A percentile compares a stretch with the other conserved stretches of the same genome.
Evolutionary conservation across 495 filamentous ascomycete species (phyloP).

Genomic region (Neurospora terricola): DNA sequence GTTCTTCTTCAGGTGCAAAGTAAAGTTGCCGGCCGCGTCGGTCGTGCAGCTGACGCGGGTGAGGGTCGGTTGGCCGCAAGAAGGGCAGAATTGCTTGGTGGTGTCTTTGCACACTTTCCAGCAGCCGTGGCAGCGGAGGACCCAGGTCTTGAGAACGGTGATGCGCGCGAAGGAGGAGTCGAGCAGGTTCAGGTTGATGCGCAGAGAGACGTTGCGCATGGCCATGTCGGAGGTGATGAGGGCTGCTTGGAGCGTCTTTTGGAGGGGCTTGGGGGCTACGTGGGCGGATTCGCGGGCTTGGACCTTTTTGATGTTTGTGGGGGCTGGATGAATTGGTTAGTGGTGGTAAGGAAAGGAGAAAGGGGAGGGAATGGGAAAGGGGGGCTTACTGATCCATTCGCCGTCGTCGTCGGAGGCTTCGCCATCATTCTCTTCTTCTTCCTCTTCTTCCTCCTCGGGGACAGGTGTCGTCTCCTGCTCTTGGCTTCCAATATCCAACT

Average conservation of each 20-base stretch:
- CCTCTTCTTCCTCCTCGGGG: slow-evolving; percentile 14
- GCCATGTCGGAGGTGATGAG: slow-evolving; percentile 91
- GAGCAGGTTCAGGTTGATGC: slow-evolving; percentile 89
- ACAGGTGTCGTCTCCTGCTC: neutral
- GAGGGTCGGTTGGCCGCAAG: slow-evolving; percentile 79
- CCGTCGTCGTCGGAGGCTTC: slow-evolving; percentile 22
- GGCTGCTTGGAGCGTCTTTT: slow-evolving; percentile 67
- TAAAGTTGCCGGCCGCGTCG: slow-evolving; percentile 68
- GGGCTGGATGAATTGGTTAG: slow-evolving; percentile 28
- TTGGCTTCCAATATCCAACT: slow-evolving; percentile 3
- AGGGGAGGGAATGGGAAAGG: no score
- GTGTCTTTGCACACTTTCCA: slow-evolving; percentile 79
- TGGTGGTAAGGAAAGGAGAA: no score
- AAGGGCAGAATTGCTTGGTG: slow-evolving; percentile 84
- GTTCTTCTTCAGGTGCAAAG: slow-evolving; percentile 83
- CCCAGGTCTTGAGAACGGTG: slow-evolving; percentile 69
- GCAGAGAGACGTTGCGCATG: slow-evolving; percentile 89
- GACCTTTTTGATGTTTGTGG: slow-evolving; percentile 78
- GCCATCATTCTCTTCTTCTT: slow-evolving; percentile 26
- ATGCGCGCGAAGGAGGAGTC: slow-evolving; percentile 69
- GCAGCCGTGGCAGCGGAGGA: slow-evolving; percentile 90
- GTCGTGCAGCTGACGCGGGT: slow-evolving; percentile 81
- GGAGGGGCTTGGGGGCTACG: slow-evolving; percentile 31
- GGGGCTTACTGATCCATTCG: slow-evolving; percentile 61
- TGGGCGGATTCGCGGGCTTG: slow-evolving; percentile 54